Evolutionary conservation across 2,329 filamentous ascomycete genomes (phyloP).

Genomic region (Emericellopsis atlantica): DNA sequence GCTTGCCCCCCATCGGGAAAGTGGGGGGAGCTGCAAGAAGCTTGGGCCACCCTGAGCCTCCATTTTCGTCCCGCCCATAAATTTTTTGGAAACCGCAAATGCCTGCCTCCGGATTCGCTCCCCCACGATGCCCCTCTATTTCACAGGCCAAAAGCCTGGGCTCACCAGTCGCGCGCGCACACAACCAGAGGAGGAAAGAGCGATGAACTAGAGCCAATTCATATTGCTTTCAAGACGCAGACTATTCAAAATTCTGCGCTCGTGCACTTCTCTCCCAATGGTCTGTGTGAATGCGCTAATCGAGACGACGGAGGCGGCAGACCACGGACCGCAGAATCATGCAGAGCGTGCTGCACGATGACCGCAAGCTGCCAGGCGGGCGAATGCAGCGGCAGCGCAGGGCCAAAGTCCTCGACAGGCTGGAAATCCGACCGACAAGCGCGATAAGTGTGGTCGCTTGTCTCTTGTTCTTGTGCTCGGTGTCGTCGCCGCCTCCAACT

Average conservation of each 20-base stretch:
- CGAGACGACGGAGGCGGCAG: neutral
- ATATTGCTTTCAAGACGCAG: neutral
- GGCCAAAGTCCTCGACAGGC: neutral
- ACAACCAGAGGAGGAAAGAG: no score
- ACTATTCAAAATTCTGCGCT: no score
- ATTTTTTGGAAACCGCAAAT: conserved; percentile 1
- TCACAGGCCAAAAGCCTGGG: neutral
- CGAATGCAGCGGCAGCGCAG: neutral
- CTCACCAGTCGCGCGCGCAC: neutral
- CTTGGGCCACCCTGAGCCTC: neutral
- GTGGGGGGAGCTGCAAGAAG: conserved; percentile 1
- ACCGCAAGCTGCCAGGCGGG: neutral
- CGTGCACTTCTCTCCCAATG: neutral
- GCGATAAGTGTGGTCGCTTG: no score
- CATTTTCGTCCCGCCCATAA: neutral
- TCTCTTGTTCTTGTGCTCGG: no score
- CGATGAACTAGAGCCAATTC: neutral
- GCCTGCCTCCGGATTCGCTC: conserved; percentile 3
- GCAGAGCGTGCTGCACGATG: conserved; percentile 1
- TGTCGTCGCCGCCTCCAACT: no score
- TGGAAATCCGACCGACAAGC: no score
- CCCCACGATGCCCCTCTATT: neutral
- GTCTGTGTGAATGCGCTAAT: neutral
- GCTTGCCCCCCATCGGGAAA: neutral
- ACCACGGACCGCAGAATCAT: neutral